Percentiles rank a stretch among this genome's conserved stretches.
Conservation (phyloP, 2,329 filamentous ascomycete genomes). For the Colletotrichum sp. region DNA sequence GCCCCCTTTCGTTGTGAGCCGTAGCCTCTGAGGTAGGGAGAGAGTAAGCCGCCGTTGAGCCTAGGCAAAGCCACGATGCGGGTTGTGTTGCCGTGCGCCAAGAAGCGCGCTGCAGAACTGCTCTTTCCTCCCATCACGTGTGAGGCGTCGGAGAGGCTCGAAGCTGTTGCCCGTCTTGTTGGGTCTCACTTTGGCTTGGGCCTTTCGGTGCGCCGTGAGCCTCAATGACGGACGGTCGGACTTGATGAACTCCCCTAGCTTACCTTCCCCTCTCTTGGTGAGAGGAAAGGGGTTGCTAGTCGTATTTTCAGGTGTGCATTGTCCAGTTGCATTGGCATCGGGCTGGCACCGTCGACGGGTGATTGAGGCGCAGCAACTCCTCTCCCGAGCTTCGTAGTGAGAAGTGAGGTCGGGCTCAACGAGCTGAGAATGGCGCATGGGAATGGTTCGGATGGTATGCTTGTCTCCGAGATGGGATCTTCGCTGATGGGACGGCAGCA, state of each 20-base stretch:
- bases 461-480: not conserved
- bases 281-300: not conserved
- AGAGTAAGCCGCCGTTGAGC: not conserved
- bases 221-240: not conserved
- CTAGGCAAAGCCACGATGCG: not conserved
- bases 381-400: not conserved
- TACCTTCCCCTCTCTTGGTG: not conserved
- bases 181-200: not conserved
- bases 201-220: not conserved
- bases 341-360: constrained; percentile 1
- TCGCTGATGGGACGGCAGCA: not conserved
- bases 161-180: not conserved
- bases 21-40: not conserved
- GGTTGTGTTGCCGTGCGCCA: not conserved
- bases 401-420: not conserved
- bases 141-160: not conserved
- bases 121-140: not conserved
- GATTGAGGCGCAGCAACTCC: constrained; percentile 7
- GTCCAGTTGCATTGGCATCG: not conserved
- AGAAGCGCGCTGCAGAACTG: not conserved
- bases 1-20: not conserved
- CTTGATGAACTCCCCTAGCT: not conserved
- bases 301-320: constrained; percentile 8
- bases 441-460: not conserved
- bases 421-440: not conserved